phyloP scores from a whole-genome alignment of 2,329 filamentous ascomycete species.

The Salinomyces thailandicus region DNA sequence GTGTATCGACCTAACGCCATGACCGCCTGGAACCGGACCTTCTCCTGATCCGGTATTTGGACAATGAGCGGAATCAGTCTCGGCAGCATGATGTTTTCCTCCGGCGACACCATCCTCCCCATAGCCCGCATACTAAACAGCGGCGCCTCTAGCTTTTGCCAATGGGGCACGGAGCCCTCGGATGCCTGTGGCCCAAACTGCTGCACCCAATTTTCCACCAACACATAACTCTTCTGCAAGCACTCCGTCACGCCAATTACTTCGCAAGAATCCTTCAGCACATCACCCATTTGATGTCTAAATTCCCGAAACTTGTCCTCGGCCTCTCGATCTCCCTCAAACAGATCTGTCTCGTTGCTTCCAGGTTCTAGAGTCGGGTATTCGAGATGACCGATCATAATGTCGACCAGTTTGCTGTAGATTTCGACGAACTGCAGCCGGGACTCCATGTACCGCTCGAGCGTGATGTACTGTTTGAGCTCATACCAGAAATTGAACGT shows the following conservation, averaged over 20 bases:
- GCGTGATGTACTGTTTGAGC: conserved; percentile 85
- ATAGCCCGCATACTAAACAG: conserved; percentile 92
- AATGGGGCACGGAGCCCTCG: conserved; percentile 70
- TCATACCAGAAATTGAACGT: conserved; percentile 99
- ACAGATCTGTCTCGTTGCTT: conserved; percentile 65
- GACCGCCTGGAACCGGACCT: conserved; percentile 95
- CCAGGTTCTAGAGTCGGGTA: conserved; percentile 68
- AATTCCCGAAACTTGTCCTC: conserved; percentile 97
- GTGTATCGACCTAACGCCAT: conserved; percentile 96
- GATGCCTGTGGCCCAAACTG: conserved; percentile 68
- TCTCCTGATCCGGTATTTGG: conserved; percentile 90
- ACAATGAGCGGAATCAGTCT: conserved; percentile 89
- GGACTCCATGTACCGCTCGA: conserved; percentile 80
- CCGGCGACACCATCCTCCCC: conserved; percentile 86
- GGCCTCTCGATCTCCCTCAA: conserved; percentile 88
- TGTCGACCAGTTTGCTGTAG: conserved; percentile 81
- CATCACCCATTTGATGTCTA: conserved; percentile 93
- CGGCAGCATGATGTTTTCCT: conserved; percentile 77
- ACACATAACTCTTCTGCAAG: conserved; percentile 72
- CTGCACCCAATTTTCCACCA: conserved; percentile 81
- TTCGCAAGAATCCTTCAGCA: conserved; percentile 91
- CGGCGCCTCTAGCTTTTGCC: conserved; percentile 92
- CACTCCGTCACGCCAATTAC: conserved; percentile 91
- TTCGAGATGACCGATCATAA: conserved; percentile 82
- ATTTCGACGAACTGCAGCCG: conserved; percentile 67